Conservation (phyloP, 2,329 filamentous ascomycete species). For the Neofusicoccum laricinum region DNA sequence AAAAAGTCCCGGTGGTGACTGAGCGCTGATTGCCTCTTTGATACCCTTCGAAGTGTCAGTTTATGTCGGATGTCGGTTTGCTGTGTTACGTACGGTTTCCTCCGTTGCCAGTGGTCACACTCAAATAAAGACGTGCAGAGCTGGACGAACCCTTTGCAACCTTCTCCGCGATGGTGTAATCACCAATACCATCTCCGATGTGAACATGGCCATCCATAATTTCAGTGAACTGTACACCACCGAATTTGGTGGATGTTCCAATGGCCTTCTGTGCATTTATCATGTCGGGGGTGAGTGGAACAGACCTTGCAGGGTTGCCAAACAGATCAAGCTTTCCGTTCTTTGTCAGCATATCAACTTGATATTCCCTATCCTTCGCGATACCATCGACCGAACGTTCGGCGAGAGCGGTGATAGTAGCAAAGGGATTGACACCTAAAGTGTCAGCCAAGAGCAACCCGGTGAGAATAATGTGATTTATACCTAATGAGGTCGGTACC, state of each 20-base stretch:
- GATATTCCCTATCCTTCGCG: constrained; percentile 40
- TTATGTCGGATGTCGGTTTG: too few relatives aligned
- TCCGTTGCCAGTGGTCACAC: constrained; percentile 15
- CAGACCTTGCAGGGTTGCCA: constrained; percentile 12
- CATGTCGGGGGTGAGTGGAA: not conserved
- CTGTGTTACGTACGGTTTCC: not conserved
- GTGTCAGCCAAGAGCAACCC: not conserved
- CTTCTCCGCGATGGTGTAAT: constrained; percentile 46
- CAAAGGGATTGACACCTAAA: constrained; percentile 60
- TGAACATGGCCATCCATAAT: constrained; percentile 61
- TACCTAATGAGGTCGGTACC: constrained; percentile 59
- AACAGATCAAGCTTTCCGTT: constrained; percentile 19
- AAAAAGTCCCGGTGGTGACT: constrained; percentile 59
- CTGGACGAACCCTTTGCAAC: constrained; percentile 17
- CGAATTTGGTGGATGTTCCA: constrained; percentile 17
- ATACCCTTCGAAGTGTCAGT: too few relatives aligned
- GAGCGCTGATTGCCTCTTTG: constrained; percentile 45
- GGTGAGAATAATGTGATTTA: not conserved
- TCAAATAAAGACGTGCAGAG: constrained; percentile 22
- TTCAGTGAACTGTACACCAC: constrained; percentile 61
- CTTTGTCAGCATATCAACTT: constrained; percentile 43
- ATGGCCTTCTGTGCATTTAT: constrained; percentile 17
- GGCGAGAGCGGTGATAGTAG: constrained; percentile 67
- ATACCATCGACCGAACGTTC: constrained; percentile 60
- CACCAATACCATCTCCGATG: constrained; percentile 46